phyloP scores from a whole-genome alignment of 257 asterid species.

The Solanum sitiens region DNA sequence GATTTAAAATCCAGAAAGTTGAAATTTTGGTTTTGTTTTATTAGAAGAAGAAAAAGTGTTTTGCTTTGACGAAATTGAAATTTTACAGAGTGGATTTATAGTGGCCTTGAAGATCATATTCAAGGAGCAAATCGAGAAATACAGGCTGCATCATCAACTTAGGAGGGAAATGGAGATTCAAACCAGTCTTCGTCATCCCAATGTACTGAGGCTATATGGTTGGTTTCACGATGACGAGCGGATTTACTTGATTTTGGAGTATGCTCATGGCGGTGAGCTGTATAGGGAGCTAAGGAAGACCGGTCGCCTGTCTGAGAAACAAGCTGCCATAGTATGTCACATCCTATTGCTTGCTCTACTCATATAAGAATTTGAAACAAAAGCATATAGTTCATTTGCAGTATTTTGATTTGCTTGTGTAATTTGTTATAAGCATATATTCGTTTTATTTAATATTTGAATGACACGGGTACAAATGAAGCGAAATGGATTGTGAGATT shows the following conservation, averaged over 20 bases:
- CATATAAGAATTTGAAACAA: not conserved
- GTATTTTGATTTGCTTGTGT: not conserved
- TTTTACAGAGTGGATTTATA: slow-evolving; percentile 38
- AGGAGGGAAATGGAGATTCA: slow-evolving; percentile 95
- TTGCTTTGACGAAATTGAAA: not conserved
- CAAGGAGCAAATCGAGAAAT: slow-evolving; percentile 78
- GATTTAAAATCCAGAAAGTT: not conserved
- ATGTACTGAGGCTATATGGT: slow-evolving; percentile 68
- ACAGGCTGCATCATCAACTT: slow-evolving; percentile 65
- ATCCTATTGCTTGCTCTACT: not conserved
- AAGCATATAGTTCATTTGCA: not conserved
- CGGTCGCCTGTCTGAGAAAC: slow-evolving; percentile 49
- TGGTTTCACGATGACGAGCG: slow-evolving; percentile 88
- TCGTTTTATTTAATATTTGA: not conserved
- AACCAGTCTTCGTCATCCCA: slow-evolving; percentile 62
- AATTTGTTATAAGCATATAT: not conserved
- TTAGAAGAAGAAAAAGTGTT: too few relatives aligned
- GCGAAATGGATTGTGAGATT: not conserved
- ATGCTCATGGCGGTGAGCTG: slow-evolving; percentile 84
- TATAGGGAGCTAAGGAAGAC: slow-evolving; percentile 54
- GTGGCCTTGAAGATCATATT: slow-evolving; percentile 86
- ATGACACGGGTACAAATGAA: not conserved
- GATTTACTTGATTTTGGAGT: slow-evolving; percentile 74
- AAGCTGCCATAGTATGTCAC: slow-evolving; percentile 66
- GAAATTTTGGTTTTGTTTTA: not conserved